Evolutionary conservation across 2,329 filamentous ascomycete genomes (phyloP).

Genomic region (Sclerotinia minor): DNA sequence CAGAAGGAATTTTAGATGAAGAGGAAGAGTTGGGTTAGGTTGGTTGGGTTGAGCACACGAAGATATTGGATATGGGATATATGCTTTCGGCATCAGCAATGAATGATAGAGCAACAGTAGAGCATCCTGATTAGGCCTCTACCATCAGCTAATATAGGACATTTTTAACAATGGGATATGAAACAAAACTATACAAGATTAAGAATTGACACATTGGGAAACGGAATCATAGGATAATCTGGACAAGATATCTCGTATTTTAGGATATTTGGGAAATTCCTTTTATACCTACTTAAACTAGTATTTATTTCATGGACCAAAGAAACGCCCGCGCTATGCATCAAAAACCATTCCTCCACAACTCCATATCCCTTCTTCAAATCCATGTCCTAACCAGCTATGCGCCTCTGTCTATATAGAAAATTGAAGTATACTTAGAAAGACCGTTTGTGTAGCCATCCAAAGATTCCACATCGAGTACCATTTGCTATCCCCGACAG

Average conservation of each 20-base stretch:
- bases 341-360: constrained; percentile 12
- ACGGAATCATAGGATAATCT: neutral
- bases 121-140: neutral
- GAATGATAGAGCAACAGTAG: no score
- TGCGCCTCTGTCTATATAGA: neutral
- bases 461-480: no score
- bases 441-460: neutral
- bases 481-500: neutral
- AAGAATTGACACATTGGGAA: neutral
- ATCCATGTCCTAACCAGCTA: constrained; percentile 18
- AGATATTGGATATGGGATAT: neutral
- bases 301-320: neutral
- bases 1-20: constrained; percentile 20
- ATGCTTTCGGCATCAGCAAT: neutral
- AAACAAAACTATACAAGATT: neutral
- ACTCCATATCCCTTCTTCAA: constrained; percentile 21
- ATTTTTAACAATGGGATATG: neutral
- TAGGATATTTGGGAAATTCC: neutral
- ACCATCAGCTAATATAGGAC: neutral
- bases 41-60: neutral
- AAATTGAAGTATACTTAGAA: neutral
- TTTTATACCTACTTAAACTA: constrained; percentile 3
- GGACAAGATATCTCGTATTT: neutral
- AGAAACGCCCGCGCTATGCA: constrained; percentile 32
- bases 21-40: constrained; percentile 16